Evolutionary conservation across 2,329 filamentous ascomycete genomes (phyloP).

Genomic region (Talaromyces marneffei): DNA sequence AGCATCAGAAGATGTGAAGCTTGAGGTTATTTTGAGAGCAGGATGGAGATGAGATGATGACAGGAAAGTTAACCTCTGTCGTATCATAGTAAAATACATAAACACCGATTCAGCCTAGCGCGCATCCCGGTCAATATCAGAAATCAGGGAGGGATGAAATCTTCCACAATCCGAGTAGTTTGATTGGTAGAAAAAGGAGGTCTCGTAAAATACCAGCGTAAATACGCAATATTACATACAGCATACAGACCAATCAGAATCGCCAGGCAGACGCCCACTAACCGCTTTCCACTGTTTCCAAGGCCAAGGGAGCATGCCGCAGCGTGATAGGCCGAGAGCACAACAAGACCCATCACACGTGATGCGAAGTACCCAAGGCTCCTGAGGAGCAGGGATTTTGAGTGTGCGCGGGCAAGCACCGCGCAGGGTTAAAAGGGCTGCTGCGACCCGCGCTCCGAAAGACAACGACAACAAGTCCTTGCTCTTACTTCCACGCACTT

Average conservation of each 20-base stretch:
- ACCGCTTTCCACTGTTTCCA: background rate
- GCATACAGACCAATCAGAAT: background rate
- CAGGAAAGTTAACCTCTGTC: too few relatives aligned
- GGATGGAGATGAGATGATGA: background rate
- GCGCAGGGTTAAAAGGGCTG: constrained; percentile 35
- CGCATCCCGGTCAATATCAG: background rate
- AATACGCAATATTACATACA: background rate
- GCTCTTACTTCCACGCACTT: constrained; percentile 6
- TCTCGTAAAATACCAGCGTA: background rate
- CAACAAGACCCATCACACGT: background rate
- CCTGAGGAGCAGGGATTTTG: constrained; percentile 15
- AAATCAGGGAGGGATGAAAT: too few relatives aligned
- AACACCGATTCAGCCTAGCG: background rate
- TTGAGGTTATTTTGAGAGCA: background rate
- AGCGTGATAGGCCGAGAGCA: background rate
- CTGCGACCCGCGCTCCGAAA: constrained; percentile 18
- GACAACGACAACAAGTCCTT: background rate
- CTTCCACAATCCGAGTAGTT: background rate
- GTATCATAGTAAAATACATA: constrained; percentile 2
- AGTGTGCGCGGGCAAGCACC: constrained; percentile 9
- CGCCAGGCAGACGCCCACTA: background rate
- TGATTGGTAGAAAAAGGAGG: background rate
- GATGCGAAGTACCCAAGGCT: background rate
- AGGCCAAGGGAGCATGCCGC: background rate
- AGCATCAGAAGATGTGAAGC: background rate